Percentiles rank a stretch among this genome's conserved stretches.
Conservation (phyloP, 345 rosid species). For the Raphanus sativus region DNA sequence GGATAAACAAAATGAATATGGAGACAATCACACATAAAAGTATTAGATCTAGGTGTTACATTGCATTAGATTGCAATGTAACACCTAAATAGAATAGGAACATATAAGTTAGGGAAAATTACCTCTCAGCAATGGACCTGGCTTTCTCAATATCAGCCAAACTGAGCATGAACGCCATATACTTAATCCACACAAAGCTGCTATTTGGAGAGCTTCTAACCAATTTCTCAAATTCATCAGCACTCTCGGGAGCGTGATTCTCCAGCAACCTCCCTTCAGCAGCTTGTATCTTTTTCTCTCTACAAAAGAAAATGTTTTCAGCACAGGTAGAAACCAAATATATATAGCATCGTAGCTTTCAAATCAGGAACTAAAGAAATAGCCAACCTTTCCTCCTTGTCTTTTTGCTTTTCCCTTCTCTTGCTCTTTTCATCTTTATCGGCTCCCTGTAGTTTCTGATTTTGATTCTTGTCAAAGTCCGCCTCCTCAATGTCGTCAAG, state of each 20-base stretch:
- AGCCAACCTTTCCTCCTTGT: slow-evolving; percentile 72
- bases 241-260: slow-evolving; percentile 72
- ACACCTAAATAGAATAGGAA: too few species aligned
- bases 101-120: slow-evolving; percentile 13
- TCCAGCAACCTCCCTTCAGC: slow-evolving; percentile 88
- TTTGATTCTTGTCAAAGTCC: slow-evolving; percentile 42
- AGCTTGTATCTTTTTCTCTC: slow-evolving; percentile 83
- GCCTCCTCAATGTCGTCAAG: slow-evolving; percentile 68
- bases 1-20: background rate
- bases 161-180: slow-evolving; percentile 81
- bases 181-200: slow-evolving; percentile 93
- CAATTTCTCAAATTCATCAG: slow-evolving; percentile 90
- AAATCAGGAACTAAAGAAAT: slow-evolving; percentile 12
- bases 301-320: slow-evolving; percentile 40
- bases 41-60: background rate
- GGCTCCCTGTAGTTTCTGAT: slow-evolving; percentile 39
- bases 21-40: background rate
- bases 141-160: slow-evolving; percentile 87
- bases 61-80: background rate
- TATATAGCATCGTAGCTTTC: background rate
- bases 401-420: slow-evolving; percentile 57
- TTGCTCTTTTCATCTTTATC: slow-evolving; percentile 50
- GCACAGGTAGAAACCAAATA: slow-evolving; percentile 3
- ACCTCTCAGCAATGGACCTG: slow-evolving; percentile 96
- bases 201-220: slow-evolving; percentile 91